Evolutionary conservation across 2,329 filamentous ascomycete species (phyloP).

Genomic region (Colletotrichum spaethianum): DNA sequence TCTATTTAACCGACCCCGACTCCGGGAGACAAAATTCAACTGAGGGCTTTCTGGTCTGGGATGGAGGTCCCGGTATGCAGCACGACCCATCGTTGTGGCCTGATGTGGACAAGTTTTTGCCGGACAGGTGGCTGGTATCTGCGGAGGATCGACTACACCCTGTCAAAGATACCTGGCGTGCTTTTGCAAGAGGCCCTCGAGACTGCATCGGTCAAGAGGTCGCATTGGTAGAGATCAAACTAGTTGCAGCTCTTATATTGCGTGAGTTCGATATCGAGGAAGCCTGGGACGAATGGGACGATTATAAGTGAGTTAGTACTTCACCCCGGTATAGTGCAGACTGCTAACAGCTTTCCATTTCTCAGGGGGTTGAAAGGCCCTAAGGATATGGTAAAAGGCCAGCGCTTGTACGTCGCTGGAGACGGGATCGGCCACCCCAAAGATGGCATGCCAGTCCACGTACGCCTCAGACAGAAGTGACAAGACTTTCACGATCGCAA

Average conservation of each 20-base stretch:
- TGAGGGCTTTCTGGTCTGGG: conserved; percentile 58
- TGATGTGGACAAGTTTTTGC: conserved; percentile 52
- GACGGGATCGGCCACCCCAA: conserved; percentile 52
- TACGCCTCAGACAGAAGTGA: conserved; percentile 44
- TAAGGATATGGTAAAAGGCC: conserved; percentile 47
- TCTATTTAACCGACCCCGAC: conserved; percentile 57
- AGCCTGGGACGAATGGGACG: conserved; percentile 57
- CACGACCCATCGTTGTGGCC: conserved; percentile 51
- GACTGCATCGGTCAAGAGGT: conserved; percentile 71
- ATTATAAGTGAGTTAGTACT: conserved; percentile 47
- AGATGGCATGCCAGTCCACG: conserved; percentile 54
- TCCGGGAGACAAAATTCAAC: conserved; percentile 61
- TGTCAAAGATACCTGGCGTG: conserved; percentile 60
- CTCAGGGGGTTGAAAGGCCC: conserved; percentile 42
- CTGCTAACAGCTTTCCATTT: no score
- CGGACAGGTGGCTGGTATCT: conserved; percentile 50
- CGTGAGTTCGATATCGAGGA: conserved; percentile 26
- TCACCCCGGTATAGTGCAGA: no score
- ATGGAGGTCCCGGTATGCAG: conserved; percentile 54
- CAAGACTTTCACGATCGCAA: no score
- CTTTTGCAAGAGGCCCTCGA: conserved; percentile 67
- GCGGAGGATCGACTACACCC: conserved; percentile 40
- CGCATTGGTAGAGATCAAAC: conserved; percentile 66
- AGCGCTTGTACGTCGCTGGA: conserved; percentile 49
- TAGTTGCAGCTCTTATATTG: conserved; percentile 44